A percentile compares a stretch with the other conserved stretches of the same genome.
These are phyloP conservation scores for Grigorovia yakushimaensis DNA, from an alignment of 805 yeast genomes.

Conservation along the genomic window DNA sequence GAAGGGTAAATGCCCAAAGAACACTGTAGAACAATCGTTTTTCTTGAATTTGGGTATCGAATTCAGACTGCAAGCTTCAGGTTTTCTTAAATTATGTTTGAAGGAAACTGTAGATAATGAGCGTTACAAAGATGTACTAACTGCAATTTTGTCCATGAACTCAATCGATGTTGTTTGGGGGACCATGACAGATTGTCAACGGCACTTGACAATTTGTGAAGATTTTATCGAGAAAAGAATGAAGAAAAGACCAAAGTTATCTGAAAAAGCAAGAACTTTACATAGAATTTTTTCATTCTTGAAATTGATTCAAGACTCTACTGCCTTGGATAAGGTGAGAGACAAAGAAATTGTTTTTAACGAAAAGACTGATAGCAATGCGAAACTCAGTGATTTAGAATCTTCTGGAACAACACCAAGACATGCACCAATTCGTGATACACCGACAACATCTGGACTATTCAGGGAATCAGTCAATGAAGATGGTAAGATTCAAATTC, in stretches of 20 bases:
- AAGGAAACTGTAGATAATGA: conserved; percentile 43
- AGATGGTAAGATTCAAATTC: conserved; percentile 41
- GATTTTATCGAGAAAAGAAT: conserved; percentile 61
- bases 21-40: conserved; percentile 57
- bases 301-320: conserved; percentile 69
- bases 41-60: conserved; percentile 66
- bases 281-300: conserved; percentile 72
- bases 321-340: conserved; percentile 30
- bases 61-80: conserved; percentile 64
- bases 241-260: conserved; percentile 52
- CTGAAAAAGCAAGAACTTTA: conserved; percentile 65
- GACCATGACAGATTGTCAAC: conserved; percentile 74
- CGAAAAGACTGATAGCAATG: conserved; percentile 31
- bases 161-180: conserved; percentile 88
- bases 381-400: conserved; percentile 13
- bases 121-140: conserved; percentile 74
- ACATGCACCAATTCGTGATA: conserved; percentile 1
- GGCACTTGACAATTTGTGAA: conserved; percentile 69
- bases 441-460: conserved; percentile 6
- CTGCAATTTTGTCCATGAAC: conserved; percentile 78
- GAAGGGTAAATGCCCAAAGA: conserved; percentile 59
- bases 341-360: conserved; percentile 9
- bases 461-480: conserved; percentile 31
- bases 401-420: conserved; percentile 18
- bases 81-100: conserved; percentile 52